These are phyloP conservation scores for Selaginella tamariscina DNA, from an alignment of 75 land plant species.

Conservation along the genomic window DNA sequence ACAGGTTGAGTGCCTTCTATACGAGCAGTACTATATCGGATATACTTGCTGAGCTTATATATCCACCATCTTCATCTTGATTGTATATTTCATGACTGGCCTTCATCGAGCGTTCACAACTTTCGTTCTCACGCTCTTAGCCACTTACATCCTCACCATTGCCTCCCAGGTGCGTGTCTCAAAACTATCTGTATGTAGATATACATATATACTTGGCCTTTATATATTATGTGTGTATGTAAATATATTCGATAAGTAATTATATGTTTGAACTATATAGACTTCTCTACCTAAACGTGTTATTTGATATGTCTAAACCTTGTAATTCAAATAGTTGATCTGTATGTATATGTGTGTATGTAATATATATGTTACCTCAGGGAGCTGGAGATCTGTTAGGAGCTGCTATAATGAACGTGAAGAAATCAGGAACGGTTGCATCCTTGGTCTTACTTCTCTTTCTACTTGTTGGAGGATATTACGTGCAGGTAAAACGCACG, in stretches of 20 bases:
- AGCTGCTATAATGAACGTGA: conserved; percentile 64
- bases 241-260: no score
- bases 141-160: conserved; percentile 44
- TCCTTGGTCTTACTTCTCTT: conserved; percentile 76
- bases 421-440: conserved; percentile 65
- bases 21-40: conserved; percentile 73
- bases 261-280: no score
- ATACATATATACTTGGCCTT: background rate
- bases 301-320: no score
- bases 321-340: no score
- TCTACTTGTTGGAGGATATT: conserved; percentile 93
- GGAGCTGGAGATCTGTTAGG: conserved; percentile 94
- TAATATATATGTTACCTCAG: conserved; percentile 35
- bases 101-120: conserved; percentile 42
- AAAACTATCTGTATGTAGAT: no score
- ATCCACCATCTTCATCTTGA: conserved; percentile 69
- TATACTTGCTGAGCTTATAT: conserved; percentile 59
- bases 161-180: conserved; percentile 56
- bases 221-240: background rate
- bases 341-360: no score
- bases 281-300: no score
- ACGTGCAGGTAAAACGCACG: conserved; percentile 94
- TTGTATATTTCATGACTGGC: conserved; percentile 92
- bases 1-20: conserved; percentile 79
- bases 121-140: conserved; percentile 53